Evolutionary conservation across 208 protist genomes (phyloP), one percentile per base, ranked within the genome.

Genomic region (Naegleria gruberi): DNA sequence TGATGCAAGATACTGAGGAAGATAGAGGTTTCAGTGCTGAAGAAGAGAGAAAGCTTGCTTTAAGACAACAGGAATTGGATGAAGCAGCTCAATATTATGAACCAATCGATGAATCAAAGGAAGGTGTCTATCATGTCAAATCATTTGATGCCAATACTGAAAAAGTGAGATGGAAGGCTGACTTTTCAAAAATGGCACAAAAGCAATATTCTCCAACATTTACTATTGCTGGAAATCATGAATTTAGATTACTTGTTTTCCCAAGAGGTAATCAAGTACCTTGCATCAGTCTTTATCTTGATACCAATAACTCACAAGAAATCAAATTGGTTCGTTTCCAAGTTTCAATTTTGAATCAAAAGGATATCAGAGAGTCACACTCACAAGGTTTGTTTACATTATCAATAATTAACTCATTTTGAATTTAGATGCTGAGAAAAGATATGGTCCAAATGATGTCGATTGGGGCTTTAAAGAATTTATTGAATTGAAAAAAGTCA

Each of bases 401-500:
- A 41, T 43, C 10, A 43, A 43, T 17, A 42, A 82, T 2, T 15
- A 82, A 37, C 1, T 10, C 37, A 82, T 82, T n/a, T 82, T 12
- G 4, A 41, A 82, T 44, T 41, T 8, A 83, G 82, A 87, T 17
- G 82, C 82, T 57, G 82, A 87, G 37, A 87, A 87, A 43, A 30
- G 26, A 55, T 87, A 55, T 55, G 43, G 43, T 55, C 23, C 41
- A 55, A 8, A 6, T 12, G 82, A 87, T 5, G n/a, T 23, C 2
- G 82, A 87, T 55, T 87, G 82, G 82, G 82, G 82, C 12, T 87
- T 87, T 41, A 26, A 41, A 51, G 82, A 87, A 37, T 87, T 87
- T 51, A 12, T 26, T 30, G 37, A 42, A 19, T 26, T n/a, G 0
- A 84, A 77, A 37, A 19, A n/a, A 77, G 26, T 77, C 17, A 77